A percentile compares a stretch with the other conserved stretches of the same genome.
Evolutionary conservation across 2,329 filamentous ascomycete species (phyloP).

Genomic region (Zalaria sp.): DNA sequence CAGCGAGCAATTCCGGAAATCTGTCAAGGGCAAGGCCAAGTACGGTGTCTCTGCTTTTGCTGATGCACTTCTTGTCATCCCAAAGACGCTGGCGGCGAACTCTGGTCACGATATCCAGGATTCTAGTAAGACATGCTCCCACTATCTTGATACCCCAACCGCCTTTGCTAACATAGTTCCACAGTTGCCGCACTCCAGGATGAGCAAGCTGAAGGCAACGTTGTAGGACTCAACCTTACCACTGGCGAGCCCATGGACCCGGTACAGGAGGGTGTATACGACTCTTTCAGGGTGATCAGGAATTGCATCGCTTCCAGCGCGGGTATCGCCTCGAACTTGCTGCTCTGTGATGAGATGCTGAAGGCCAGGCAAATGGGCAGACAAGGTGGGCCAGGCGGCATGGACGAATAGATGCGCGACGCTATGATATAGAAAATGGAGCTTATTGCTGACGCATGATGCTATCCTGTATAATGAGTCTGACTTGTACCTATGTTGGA

Average conservation of each 20-base stretch:
- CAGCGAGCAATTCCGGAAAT: conserved; percentile 74
- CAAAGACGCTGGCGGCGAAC: conserved; percentile 93
- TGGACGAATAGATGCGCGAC: neutral
- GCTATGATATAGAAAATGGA: too few species aligned
- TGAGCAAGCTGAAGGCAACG: conserved; percentile 68
- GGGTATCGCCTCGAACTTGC: conserved; percentile 85
- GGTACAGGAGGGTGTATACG: conserved; percentile 79
- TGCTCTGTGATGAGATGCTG: conserved; percentile 91
- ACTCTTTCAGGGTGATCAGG: conserved; percentile 87
- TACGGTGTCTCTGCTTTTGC: conserved; percentile 91
- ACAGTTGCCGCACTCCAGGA: conserved; percentile 76
- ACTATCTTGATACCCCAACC: conserved; percentile 2
- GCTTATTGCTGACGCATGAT: too few species aligned
- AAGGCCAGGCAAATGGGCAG: conserved; percentile 87
- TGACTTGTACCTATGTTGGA: too few species aligned
- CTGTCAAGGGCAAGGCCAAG: conserved; percentile 95
- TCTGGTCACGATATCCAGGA: conserved; percentile 95
- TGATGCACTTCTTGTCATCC: conserved; percentile 86
- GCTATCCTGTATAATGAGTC: too few species aligned
- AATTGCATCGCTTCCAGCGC: conserved; percentile 90
- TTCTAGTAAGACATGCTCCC: conserved; percentile 49
- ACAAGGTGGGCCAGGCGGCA: neutral
- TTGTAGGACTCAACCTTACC: conserved; percentile 73
- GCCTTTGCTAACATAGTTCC: conserved; percentile 10
- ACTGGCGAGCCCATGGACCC: conserved; percentile 94